Evolutionary conservation across 345 rosid genomes (phyloP).

Genomic region (Barbarea vulgaris): DNA sequence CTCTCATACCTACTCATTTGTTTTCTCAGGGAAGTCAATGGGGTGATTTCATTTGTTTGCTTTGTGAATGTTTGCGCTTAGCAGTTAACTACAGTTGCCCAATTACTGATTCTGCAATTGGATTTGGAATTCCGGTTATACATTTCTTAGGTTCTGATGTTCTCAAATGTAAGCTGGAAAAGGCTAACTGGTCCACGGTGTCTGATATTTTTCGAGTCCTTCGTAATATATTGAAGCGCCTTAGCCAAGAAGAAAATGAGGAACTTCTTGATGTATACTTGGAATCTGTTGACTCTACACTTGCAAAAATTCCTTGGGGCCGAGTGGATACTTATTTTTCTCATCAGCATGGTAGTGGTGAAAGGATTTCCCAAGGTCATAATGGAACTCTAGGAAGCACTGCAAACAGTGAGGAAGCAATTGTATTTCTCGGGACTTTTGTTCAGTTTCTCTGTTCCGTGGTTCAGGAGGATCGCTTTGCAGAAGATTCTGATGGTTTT

Average conservation of each 20-base stretch:
- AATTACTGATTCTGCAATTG: slow-evolving; percentile 28
- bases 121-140: slow-evolving; percentile 19
- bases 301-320: slow-evolving; percentile 58
- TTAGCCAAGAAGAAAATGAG: slow-evolving; percentile 58
- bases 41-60: slow-evolving; percentile 46
- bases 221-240: slow-evolving; percentile 59
- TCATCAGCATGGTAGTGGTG: slow-evolving; percentile 31
- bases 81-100: slow-evolving; percentile 39
- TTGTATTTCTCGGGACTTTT: slow-evolving; percentile 63
- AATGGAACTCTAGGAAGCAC: slow-evolving; percentile 26
- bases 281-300: slow-evolving; percentile 48
- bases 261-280: slow-evolving; percentile 48
- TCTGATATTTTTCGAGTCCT: slow-evolving; percentile 55
- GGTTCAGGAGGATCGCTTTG: slow-evolving; percentile 47
- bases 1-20: slow-evolving; percentile 2
- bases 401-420: slow-evolving; percentile 34
- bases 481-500: slow-evolving; percentile 42
- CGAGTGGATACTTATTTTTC: slow-evolving; percentile 44
- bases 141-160: slow-evolving; percentile 34
- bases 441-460: slow-evolving; percentile 74
- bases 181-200: slow-evolving; percentile 59
- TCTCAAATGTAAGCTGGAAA: slow-evolving; percentile 50
- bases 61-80: slow-evolving; percentile 55
- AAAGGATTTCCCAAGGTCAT: slow-evolving; percentile 22
- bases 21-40: slow-evolving; percentile 57